Percentiles rank a stretch among this genome's conserved stretches.
phyloP scores from a whole-genome alignment of 1,284 basidiomycete genomes.

The Boletus smithii region DNA sequence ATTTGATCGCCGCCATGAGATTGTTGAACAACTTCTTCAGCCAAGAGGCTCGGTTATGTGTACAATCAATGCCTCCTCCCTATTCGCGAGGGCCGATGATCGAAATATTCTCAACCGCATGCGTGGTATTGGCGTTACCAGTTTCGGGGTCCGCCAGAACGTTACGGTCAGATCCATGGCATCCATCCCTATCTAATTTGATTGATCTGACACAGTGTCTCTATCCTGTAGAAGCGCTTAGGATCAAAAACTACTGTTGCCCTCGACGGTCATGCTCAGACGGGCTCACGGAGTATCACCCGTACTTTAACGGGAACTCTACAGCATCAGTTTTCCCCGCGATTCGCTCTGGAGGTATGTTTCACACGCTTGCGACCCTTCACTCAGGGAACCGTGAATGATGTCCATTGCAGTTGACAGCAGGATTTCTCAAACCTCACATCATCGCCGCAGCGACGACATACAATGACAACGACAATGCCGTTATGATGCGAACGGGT shows the following conservation, averaged over 20 bases:
- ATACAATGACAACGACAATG: conserved; percentile 36
- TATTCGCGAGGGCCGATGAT: conserved; percentile 39
- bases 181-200: conserved; percentile 18
- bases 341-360: conserved; percentile 47
- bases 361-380: conserved; percentile 14
- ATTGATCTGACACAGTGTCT: conserved; percentile 19
- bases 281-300: conserved; percentile 25
- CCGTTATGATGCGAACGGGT: conserved; percentile 21
- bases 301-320: conserved; percentile 56
- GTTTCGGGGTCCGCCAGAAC: conserved; percentile 37
- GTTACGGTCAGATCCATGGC: conserved; percentile 38
- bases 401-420: conserved; percentile 27
- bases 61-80: conserved; percentile 46
- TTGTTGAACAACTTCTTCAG: conserved; percentile 45
- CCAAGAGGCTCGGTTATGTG: conserved; percentile 47
- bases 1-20: conserved; percentile 42
- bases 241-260: conserved; percentile 38
- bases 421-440: conserved; percentile 37
- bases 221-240: conserved; percentile 38
- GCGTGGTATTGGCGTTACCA: conserved; percentile 33
- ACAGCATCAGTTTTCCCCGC: conserved; percentile 61
- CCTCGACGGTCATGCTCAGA: conserved; percentile 33
- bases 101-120: conserved; percentile 34
- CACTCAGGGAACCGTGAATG: conserved; percentile 8
- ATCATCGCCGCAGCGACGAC: conserved; percentile 37